These are phyloP conservation scores for Rhizopogon vinicolor DNA, from an alignment of 768 basidiomycete species.

Conservation along the genomic window DNA sequence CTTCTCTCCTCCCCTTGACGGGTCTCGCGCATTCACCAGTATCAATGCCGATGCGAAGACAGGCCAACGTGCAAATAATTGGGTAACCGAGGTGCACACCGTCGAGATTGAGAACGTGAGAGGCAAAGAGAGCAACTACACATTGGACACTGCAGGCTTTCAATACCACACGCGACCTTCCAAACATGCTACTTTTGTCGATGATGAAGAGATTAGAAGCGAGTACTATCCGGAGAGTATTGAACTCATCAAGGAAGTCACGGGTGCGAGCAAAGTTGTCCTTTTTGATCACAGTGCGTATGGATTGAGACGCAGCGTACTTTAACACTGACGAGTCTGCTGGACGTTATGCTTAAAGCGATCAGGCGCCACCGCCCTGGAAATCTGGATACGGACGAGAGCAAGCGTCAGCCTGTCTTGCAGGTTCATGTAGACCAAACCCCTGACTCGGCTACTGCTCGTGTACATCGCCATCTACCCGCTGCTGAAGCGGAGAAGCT, in stretches of 20 bases:
- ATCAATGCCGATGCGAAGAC: conserved; percentile 30
- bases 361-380: conserved; percentile 41
- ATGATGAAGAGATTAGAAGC: conserved; percentile 45
- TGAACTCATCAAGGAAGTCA: conserved; percentile 52
- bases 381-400: conserved; percentile 27
- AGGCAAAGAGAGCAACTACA: conserved; percentile 39
- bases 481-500: conserved; percentile 38
- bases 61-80: conserved; percentile 37
- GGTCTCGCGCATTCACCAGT: conserved; percentile 33
- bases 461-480: conserved; percentile 50
- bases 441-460: conserved; percentile 33
- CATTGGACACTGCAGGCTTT: conserved; percentile 51
- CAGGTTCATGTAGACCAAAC: conserved; percentile 54
- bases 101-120: conserved; percentile 49
- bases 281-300: conserved; percentile 61
- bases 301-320: not conserved
- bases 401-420: conserved; percentile 38
- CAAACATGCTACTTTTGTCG: conserved; percentile 41
- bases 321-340: not conserved
- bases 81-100: conserved; percentile 17
- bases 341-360: conserved; percentile 21
- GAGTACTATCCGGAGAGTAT: conserved; percentile 62
- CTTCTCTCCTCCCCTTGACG: conserved; percentile 32
- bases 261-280: conserved; percentile 57
- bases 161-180: conserved; percentile 36